Evolutionary conservation across 164 flowering plant species (phyloP), one percentile per base, ranked within the genome.

Genomic region (Vitis cinerea): DNA sequence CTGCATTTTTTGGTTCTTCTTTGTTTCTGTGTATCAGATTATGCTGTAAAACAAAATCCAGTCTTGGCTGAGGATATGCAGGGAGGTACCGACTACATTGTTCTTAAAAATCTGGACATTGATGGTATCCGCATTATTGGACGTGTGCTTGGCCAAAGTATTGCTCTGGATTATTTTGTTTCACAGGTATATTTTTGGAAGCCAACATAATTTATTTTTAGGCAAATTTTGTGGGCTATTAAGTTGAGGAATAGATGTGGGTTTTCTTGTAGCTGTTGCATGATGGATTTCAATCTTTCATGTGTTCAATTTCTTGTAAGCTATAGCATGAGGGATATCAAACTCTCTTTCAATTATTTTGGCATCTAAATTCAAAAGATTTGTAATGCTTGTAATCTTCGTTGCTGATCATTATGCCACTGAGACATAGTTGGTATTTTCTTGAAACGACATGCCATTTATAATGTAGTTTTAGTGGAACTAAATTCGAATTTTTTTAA

Each of bases 101-200:
- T 87, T 78, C 85, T 92, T 17, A 90, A 87, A 78, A 72, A 74
- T 52, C 78, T 90, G 52, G 97, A 92, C 67, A 82, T 77, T 48
- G 97, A 92, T 75, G 82, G 90, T 72, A 80, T 92, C 50, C 95
- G 97, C 50, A 79, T 86, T 29, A 90, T 92, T 64, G 90, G 90
- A 71, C 90, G 91, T 58, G 93, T 92, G 15, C 97, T 92, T 72
- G 95, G 95, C n/a, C 97, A 92, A 83, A 92, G 97, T 69, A 86
- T 90, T 70, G 97, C 95, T 58, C 78, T 92, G 66, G 97, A 92
- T 73, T 85, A 90, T 77, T 92, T 86, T 81, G 93, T 92, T 69
- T 89, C 93, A 14, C 97, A 92, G 97, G 97, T 92, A 79, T 30
- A 31, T 30, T 47, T 66, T 29, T 1, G 47, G 61, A 29, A 31